Percentiles rank a stretch among this genome's conserved stretches.
phyloP scores from a whole-genome alignment of 2,329 filamentous ascomycete species.

The Keithomyces neogunnii region DNA sequence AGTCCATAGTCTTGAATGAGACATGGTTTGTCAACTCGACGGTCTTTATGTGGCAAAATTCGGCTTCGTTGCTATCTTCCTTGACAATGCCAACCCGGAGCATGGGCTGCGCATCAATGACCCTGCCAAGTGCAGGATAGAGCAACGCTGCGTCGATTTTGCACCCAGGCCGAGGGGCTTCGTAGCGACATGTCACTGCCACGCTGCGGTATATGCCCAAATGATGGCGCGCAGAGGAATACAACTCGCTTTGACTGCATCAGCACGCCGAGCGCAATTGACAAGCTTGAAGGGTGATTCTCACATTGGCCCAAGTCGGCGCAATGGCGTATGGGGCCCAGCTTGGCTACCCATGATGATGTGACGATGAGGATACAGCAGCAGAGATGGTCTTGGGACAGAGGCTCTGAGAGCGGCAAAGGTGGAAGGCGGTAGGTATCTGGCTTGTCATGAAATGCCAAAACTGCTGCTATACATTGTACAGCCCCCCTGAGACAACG shows the following conservation, averaged over 20 bases:
- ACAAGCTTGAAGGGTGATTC: no score
- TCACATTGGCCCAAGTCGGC: background rate
- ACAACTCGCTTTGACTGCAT: slow-evolving; percentile 28
- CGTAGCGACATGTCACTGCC: slow-evolving; percentile 35
- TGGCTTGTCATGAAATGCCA: no score
- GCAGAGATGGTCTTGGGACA: no score
- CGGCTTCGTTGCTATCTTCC: slow-evolving; percentile 33
- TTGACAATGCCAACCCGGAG: slow-evolving; percentile 39
- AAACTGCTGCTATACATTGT: no score
- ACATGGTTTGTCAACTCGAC: slow-evolving; percentile 37
- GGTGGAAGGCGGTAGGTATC: no score
- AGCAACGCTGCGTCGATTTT: slow-evolving; percentile 15
- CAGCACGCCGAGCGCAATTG: background rate
- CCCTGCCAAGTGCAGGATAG: slow-evolving; percentile 27
- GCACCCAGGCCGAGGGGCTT: slow-evolving; percentile 5
- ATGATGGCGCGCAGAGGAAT: slow-evolving; percentile 35
- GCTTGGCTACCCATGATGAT: background rate
- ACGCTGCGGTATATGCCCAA: slow-evolving; percentile 41
- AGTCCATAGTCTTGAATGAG: slow-evolving; percentile 21
- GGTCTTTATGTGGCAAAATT: slow-evolving; percentile 32
- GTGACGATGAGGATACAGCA: background rate
- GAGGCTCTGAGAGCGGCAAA: no score
- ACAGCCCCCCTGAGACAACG: no score
- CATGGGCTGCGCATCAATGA: slow-evolving; percentile 35
- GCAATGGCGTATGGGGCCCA: background rate